phyloP scores from a whole-genome alignment of 805 yeast genomes.

The Zygotorulaspora danielsina region DNA sequence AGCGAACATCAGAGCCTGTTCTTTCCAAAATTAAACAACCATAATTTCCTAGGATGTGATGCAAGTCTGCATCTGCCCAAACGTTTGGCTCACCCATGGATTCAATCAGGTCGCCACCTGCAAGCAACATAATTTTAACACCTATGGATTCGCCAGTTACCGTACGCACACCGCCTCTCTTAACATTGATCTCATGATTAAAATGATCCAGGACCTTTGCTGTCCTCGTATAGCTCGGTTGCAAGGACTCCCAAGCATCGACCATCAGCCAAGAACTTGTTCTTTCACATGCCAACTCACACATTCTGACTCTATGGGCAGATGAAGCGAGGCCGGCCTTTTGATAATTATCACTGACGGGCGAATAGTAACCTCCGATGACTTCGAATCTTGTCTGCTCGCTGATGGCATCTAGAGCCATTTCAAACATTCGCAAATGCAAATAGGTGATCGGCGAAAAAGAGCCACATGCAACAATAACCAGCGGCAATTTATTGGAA shows the following conservation, averaged over 20 bases:
- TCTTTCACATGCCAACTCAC: conserved; percentile 96
- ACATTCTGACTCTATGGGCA: conserved; percentile 90
- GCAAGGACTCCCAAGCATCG: conserved; percentile 97
- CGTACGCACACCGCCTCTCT: conserved; percentile 75
- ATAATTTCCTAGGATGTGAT: conserved; percentile 90
- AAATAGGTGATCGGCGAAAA: conserved; percentile 93
- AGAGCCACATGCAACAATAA: conserved; percentile 95
- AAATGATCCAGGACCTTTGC: conserved; percentile 95
- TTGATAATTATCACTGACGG: conserved; percentile 87
- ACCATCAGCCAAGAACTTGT: conserved; percentile 98
- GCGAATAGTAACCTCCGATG: conserved; percentile 93
- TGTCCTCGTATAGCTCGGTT: conserved; percentile 85
- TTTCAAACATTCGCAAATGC: conserved; percentile 95
- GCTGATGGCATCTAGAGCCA: conserved; percentile 91
- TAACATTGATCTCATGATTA: conserved; percentile 88
- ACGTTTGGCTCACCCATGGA: conserved; percentile 99
- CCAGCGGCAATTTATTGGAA: conserved; percentile 79
- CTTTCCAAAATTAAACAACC: conserved; percentile 96
- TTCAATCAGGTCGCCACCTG: conserved; percentile 97
- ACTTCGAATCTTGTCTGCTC: conserved; percentile 94
- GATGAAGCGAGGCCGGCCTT: conserved; percentile 91
- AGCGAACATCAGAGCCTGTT: conserved; percentile 93
- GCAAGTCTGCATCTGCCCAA: conserved; percentile 95
- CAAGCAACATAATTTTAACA: conserved; percentile 90
- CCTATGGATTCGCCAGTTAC: conserved; percentile 63